These are phyloP conservation scores for Gossypium raimondii DNA, from an alignment of 345 rosid genomes.

Conservation along the genomic window DNA sequence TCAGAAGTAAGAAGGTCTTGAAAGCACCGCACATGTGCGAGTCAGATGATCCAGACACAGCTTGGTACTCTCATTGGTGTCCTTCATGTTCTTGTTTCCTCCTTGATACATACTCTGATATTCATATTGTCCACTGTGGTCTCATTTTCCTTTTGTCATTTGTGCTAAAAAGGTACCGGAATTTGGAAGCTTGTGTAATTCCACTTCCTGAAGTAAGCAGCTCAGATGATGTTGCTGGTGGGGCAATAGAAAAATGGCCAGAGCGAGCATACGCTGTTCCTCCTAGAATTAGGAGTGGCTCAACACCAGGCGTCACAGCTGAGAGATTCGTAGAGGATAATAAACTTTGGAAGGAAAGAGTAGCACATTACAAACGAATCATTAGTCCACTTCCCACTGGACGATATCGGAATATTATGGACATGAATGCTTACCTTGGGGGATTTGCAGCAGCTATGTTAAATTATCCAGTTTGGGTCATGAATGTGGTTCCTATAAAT, in stretches of 20 bases:
- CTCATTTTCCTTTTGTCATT: constrained; percentile 8
- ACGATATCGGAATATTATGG: constrained; percentile 82
- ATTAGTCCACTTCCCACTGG: constrained; percentile 53
- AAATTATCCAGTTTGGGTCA: constrained; percentile 81
- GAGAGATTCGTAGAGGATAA: constrained; percentile 71
- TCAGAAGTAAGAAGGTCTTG: constrained; percentile 38
- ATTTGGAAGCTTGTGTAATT: constrained; percentile 75
- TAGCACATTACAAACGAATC: constrained; percentile 57
- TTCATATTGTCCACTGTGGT: not conserved
- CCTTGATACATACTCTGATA: not conserved
- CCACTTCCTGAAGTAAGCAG: constrained; percentile 69
- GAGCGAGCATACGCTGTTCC: constrained; percentile 72
- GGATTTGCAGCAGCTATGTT: constrained; percentile 78
- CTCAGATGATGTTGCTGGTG: constrained; percentile 76
- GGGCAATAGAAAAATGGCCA: constrained; percentile 84
- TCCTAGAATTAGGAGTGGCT: constrained; percentile 71
- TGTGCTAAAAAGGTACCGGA: constrained; percentile 50
- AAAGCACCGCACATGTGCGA: constrained; percentile 68
- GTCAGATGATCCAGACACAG: constrained; percentile 57
- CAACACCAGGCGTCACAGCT: constrained; percentile 55
- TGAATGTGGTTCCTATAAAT: constrained; percentile 81
- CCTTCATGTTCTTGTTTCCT: constrained; percentile 13
- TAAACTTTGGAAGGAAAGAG: constrained; percentile 73
- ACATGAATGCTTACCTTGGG: constrained; percentile 91
- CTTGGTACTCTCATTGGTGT: constrained; percentile 50